Evolutionary conservation across 2,329 filamentous ascomycete species (phyloP).

Genomic region (Sporothrix curviconia): DNA sequence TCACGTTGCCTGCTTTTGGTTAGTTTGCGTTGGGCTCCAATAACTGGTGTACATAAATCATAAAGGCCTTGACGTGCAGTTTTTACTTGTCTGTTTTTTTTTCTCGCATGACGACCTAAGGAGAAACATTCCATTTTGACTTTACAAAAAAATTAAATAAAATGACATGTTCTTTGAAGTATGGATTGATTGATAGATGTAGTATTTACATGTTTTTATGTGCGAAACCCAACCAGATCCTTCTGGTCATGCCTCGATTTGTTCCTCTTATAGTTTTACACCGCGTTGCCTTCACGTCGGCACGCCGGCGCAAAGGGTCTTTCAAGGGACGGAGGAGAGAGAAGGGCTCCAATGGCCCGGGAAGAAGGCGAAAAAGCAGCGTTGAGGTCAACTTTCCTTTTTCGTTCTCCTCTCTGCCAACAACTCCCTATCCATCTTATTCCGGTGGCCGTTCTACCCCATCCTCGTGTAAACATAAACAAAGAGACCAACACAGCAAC

Average conservation of each 20-base stretch:
- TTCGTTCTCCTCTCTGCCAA: not conserved
- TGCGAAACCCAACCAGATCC: not conserved
- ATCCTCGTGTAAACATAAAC: not conserved
- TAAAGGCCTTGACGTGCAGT: not conserved
- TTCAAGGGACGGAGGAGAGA: no score
- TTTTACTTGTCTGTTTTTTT: no score
- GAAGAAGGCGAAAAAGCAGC: not conserved
- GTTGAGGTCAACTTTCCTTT: not conserved
- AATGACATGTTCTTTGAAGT: not conserved
- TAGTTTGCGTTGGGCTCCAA: no score
- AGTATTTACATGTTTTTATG: not conserved
- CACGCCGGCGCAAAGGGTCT: not conserved
- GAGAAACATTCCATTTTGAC: no score
- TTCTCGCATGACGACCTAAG: no score
- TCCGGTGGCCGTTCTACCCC: not conserved
- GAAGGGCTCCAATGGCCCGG: no score
- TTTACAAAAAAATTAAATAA: no score
- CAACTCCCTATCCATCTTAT: not conserved
- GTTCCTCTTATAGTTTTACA: not conserved
- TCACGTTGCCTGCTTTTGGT: no score
- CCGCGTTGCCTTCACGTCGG: not conserved
- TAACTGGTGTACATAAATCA: no score
- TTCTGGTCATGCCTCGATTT: not conserved
- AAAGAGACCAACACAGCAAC: slow-evolving; percentile 3
- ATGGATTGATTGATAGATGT: not conserved